Evolutionary conservation across 345 rosid genomes (phyloP).

Genomic region (Zanthoxylum bungeanum): DNA sequence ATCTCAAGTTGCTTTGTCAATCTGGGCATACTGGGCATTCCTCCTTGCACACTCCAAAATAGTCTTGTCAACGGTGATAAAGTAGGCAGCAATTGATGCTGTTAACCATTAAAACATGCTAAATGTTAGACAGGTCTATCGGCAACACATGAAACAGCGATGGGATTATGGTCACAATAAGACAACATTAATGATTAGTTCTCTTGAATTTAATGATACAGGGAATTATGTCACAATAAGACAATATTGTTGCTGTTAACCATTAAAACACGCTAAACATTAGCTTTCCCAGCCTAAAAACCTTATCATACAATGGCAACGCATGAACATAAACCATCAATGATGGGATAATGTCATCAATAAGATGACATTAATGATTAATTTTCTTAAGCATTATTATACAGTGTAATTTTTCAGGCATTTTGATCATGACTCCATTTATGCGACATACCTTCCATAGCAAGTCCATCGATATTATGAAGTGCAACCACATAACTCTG

Average conservation of each 20-base stretch:
- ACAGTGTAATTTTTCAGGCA: neutral
- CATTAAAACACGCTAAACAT: neutral
- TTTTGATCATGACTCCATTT: neutral
- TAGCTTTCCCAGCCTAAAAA: neutral
- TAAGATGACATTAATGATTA: no score
- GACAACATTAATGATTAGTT: no score
- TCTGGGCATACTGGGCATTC: conserved; percentile 36
- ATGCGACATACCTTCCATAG: neutral
- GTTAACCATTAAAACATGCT: conserved; percentile 18
- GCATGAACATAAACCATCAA: neutral
- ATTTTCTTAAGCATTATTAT: neutral
- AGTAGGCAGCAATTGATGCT: conserved; percentile 58
- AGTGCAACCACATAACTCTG: no score
- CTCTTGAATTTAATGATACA: no score
- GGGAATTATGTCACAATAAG: no score
- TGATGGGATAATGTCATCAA: neutral
- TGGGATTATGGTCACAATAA: no score
- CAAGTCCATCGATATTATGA: neutral
- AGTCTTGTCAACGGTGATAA: conserved; percentile 61
- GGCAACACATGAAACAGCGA: neutral
- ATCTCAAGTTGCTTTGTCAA: conserved; percentile 26
- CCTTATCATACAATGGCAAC: neutral
- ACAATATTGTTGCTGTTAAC: conserved; percentile 51
- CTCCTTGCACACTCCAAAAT: conserved; percentile 56
- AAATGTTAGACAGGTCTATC: neutral